These are phyloP conservation scores for Populus ilicifolia DNA, from an alignment of 345 rosid species.

Conservation along the genomic window DNA sequence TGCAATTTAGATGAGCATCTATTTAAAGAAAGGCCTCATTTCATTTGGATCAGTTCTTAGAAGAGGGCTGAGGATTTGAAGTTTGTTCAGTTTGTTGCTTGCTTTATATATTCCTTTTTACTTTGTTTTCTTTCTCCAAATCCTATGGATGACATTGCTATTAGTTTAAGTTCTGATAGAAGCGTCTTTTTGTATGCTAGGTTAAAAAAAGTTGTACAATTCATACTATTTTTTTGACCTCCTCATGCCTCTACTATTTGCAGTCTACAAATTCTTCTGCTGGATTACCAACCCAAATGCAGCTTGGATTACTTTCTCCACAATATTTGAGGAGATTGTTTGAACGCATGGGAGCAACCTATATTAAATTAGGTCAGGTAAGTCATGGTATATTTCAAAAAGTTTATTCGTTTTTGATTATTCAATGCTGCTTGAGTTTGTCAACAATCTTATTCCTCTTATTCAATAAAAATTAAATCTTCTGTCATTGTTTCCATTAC, in stretches of 20 bases:
- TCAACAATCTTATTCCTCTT: background rate
- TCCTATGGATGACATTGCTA: too few relatives aligned
- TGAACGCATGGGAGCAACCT: constrained; percentile 99
- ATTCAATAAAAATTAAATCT: background rate
- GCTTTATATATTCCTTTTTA: background rate
- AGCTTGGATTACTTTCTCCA: constrained; percentile 85
- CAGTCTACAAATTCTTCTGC: constrained; percentile 62
- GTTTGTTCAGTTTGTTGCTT: too few relatives aligned
- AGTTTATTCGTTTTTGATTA: background rate
- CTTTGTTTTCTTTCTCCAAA: background rate
- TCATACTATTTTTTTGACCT: background rate
- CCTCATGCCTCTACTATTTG: constrained; percentile 8
- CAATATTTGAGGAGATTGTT: constrained; percentile 81
- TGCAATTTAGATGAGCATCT: background rate
- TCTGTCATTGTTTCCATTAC: background rate
- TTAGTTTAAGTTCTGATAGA: too few relatives aligned
- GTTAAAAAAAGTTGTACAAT: too few relatives aligned
- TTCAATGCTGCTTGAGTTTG: background rate
- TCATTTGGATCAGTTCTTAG: too few relatives aligned
- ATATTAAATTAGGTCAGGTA: constrained; percentile 92
- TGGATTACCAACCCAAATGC: constrained; percentile 61
- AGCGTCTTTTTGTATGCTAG: too few relatives aligned
- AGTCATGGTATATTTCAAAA: constrained; percentile 11
- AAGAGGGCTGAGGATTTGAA: too few relatives aligned
- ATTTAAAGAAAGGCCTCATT: too few relatives aligned